Conservation (phyloP, 1,139 yeast species). For the Protomyces lactucae-debilis region DNA sequence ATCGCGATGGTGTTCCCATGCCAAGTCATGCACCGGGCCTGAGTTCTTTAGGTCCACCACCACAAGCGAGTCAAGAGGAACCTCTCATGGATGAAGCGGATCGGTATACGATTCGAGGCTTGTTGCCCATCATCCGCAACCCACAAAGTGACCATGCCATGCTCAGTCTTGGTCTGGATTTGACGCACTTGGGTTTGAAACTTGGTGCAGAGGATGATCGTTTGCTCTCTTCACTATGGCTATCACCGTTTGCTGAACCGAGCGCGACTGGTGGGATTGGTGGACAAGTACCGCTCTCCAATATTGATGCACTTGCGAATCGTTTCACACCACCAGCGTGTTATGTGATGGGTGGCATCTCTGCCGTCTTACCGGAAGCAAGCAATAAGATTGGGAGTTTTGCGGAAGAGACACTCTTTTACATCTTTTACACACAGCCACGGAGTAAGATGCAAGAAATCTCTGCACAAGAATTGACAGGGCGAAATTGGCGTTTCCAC, state of each 20-base stretch:
- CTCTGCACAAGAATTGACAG: constrained; percentile 80
- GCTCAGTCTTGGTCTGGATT: constrained; percentile 79
- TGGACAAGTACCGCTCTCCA: constrained; percentile 55
- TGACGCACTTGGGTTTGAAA: constrained; percentile 68
- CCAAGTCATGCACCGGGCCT: constrained; percentile 24
- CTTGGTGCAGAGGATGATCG: constrained; percentile 41
- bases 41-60: background rate
- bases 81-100: constrained; percentile 21
- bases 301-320: constrained; percentile 89
- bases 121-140: constrained; percentile 62
- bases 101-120: constrained; percentile 66
- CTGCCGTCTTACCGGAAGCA: constrained; percentile 48
- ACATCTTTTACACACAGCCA: constrained; percentile 89
- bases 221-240: constrained; percentile 32
- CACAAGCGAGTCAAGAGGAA: constrained; percentile 11
- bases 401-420: constrained; percentile 88
- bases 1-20: constrained; percentile 15
- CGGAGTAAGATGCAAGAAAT: constrained; percentile 89
- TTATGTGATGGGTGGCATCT: constrained; percentile 45
- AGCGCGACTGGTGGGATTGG: background rate
- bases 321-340: constrained; percentile 57
- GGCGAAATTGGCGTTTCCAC: constrained; percentile 95
- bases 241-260: constrained; percentile 12
- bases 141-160: constrained; percentile 62
- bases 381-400: constrained; percentile 71